Base-by-base conservation (phyloP, 2,329 filamentous ascomycete genomes). In the Stachybotrys echinatus region DNA sequence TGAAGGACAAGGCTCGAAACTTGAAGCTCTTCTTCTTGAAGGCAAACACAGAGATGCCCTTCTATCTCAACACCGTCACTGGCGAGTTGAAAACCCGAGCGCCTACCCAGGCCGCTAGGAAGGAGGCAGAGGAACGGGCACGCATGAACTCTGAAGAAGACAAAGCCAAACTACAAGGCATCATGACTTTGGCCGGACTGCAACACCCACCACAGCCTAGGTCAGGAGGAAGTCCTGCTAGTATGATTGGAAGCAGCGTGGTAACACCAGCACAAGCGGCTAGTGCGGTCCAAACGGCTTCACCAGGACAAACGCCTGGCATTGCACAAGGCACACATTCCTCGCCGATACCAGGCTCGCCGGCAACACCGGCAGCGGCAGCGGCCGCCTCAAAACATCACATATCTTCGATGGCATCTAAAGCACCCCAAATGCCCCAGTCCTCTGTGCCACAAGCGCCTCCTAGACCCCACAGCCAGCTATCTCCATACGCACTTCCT, bases 1-100 rank as follows among this genome's bases (percentile, higher is more conserved):
- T 95, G 12, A 96, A 96, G 66, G 90, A 96, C 64, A 96, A 96
- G 68, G 90, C 90, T 1, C 79, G 90, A 46, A 96, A 96, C 56
- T 70, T 95, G 45, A 96, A 95, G 66, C 72, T 96, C 0, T 95
- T 94, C 71, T 95, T 95, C 67, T 72, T 96, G 48, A 96, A 96
- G 72, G 92, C 87, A 18, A 89, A 89, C 48, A 91, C 90, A 5
- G 91, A 96, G 61, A 92, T 96, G 65, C 91, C 91, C 0, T 90
- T 88, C 59, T 94, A 94, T 58, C 71, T 96, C 20, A 85, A 92
- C 61, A 88, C 88, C 23, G 91, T 96, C 12, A 96, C 91, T 0
- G 91, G 91, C 4, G 91, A 96, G 68, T 73, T 96, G 37, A 92
- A 94, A 68, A 95, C 91, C 0, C 76, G 89, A 17, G 89, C 89